These are phyloP conservation scores for Rubia tinctorum DNA, from an alignment of 305 asterid species.

Conservation along the genomic window DNA sequence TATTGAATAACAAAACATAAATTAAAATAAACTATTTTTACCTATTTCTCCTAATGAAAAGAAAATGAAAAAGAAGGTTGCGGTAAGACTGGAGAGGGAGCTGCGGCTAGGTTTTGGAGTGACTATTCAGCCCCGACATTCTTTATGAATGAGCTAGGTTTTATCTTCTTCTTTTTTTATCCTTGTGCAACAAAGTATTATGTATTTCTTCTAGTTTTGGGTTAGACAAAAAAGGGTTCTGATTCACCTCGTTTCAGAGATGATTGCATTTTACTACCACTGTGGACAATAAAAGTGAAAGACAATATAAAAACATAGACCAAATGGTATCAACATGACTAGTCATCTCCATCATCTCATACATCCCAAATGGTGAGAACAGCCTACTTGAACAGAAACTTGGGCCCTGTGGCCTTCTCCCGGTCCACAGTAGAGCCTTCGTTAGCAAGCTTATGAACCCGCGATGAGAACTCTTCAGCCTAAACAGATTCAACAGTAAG, in stretches of 20 bases:
- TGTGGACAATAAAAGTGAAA: background rate
- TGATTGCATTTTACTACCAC: background rate
- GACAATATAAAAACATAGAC: background rate
- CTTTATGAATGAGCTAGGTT: too few relatives aligned
- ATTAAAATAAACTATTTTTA: too few relatives aligned
- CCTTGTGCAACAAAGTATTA: background rate
- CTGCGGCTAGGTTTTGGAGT: too few relatives aligned
- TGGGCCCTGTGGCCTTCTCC: slow-evolving; percentile 42
- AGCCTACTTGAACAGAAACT: slow-evolving; percentile 54
- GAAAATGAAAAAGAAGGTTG: too few relatives aligned
- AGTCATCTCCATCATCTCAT: background rate
- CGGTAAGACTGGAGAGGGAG: too few relatives aligned
- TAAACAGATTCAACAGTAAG: slow-evolving; percentile 19
- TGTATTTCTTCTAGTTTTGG: background rate
- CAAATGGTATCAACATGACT: background rate
- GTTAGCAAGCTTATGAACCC: slow-evolving; percentile 79
- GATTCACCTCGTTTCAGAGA: background rate
- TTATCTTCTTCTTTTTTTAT: background rate
- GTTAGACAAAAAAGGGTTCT: background rate
- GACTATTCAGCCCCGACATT: too few relatives aligned
- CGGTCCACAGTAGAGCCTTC: slow-evolving; percentile 59
- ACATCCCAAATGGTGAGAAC: background rate
- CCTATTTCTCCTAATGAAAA: too few relatives aligned
- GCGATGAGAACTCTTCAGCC: slow-evolving; percentile 84
- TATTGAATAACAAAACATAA: too few relatives aligned